These are phyloP conservation scores for Pichia rugopelliculosa DNA, from an alignment of 805 yeast genomes.

Conservation along the genomic window DNA sequence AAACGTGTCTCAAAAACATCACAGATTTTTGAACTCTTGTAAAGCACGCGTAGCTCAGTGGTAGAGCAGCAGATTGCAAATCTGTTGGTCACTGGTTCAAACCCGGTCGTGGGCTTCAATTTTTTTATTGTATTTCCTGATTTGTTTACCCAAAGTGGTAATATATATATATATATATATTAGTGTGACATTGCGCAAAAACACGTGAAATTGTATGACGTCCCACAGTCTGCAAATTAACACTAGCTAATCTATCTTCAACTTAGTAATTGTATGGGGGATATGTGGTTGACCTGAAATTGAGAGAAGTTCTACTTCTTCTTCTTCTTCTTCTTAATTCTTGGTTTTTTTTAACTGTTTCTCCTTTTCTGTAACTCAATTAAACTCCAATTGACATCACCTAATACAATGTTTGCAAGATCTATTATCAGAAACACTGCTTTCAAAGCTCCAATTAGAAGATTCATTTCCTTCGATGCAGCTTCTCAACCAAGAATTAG, in stretches of 20 bases:
- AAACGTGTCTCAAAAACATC: not conserved
- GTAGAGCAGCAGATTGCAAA: constrained; percentile 99
- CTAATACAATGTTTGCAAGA: constrained; percentile 15
- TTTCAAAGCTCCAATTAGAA: constrained; percentile 24
- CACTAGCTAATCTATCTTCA: no score
- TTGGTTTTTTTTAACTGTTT: not conserved
- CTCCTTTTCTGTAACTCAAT: not conserved
- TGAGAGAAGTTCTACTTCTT: not conserved
- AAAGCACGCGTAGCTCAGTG: constrained; percentile 71
- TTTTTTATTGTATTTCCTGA: constrained; percentile 2
- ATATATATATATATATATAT: no score
- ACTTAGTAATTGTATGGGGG: no score
- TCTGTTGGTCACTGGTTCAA: constrained; percentile 98
- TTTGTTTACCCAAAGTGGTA: no score
- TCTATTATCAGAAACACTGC: constrained; percentile 14
- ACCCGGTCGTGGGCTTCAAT: constrained; percentile 78
- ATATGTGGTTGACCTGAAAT: no score
- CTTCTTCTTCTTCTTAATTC: not conserved
- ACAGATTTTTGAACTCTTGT: no score
- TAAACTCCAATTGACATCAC: not conserved
- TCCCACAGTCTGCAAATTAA: no score
- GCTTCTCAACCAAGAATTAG: constrained; percentile 58
- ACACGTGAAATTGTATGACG: constrained; percentile 6
- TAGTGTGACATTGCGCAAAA: constrained; percentile 4
- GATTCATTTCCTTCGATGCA: constrained; percentile 37